Conservation (phyloP, 2,329 filamentous ascomycete genomes). For the Pseudogymnoascus sp. region DNA sequence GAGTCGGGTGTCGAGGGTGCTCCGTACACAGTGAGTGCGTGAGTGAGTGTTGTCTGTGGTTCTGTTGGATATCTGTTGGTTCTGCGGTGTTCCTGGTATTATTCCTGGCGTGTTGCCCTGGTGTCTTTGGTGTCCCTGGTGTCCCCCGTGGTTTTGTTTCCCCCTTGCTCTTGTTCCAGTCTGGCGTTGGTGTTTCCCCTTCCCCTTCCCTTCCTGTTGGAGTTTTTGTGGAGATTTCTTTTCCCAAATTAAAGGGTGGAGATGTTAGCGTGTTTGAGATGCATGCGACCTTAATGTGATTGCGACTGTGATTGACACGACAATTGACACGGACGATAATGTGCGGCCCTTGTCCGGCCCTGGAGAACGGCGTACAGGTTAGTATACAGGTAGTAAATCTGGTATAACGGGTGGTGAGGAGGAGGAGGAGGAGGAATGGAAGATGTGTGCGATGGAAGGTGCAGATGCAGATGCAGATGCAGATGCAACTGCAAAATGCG, state of each 20-base stretch:
- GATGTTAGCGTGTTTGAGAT: background rate
- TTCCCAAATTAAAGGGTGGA: background rate
- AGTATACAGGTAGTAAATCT: background rate
- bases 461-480: background rate
- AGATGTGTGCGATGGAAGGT: background rate
- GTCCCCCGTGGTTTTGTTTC: background rate
- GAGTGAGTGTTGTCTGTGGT: background rate
- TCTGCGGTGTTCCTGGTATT: background rate
- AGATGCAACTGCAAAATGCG: background rate
- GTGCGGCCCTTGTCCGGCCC: background rate
- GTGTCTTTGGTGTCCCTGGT: background rate
- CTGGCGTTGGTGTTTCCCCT: background rate
- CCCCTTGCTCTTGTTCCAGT: background rate
- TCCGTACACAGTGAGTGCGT: background rate
- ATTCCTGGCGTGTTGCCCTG: background rate
- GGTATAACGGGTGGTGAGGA: background rate
- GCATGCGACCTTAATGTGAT: constrained; percentile 1
- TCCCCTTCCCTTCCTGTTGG: background rate
- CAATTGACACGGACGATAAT: background rate
- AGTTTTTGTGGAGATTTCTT: background rate
- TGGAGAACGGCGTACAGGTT: background rate
- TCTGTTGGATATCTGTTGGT: background rate
- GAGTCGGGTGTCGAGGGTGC: background rate
- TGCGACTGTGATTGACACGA: background rate
- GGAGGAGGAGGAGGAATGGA: background rate